Base-by-base conservation (phyloP, 1,284 basidiomycete genomes). In the Binderoboletus segoi region DNA sequence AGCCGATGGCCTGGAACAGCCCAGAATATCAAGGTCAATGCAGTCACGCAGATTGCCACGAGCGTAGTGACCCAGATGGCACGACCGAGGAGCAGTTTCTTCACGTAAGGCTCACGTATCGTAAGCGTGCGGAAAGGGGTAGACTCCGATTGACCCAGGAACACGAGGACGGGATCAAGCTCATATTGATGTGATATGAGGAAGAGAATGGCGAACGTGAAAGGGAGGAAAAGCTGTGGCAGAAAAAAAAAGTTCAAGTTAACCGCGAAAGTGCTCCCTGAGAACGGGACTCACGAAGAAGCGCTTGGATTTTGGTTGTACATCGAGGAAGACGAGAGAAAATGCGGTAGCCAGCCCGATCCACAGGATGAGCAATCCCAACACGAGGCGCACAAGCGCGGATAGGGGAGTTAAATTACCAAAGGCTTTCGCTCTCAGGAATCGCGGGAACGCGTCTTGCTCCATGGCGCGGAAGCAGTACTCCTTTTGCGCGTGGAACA, bases 381-480 rank as follows among this genome's bases (percentile, higher is more conserved):
- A 75, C 58, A 94, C 85, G 54, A 97, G 83, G 57, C 94, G 82
- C 15, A 95, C 87, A 47, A 98, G 82, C 3, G 93, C 87, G 26
- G 89, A 91, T 58, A 96, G 82, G 12, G 95, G 94, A 1, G 96
- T 98, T 54, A 99, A 78, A 74, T 99, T 99, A 41, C 94, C 94
- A 70, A 98, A 99, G 11, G 96, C 95, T 75, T 99, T 99, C 6
- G 93, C 88, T 54, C 96, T 84, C 53, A 99, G 78, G 82, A 99
- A 99, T 4, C 95, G 84, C 45, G 94, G 94, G 79, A 96, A 98
- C n/a, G 93, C 92, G 68, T 98, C 95, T 73, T 95, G 91, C 72
- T 98, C 96, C 88, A 98, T 96, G 6, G 94, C 94, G 53, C 93
- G 83, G 81, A 96, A 97, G 68, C 96, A 94, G 70, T 97, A 98